Evolutionary conservation across 257 asterid genomes (phyloP).

Genomic region (Penstemon davidsonii): DNA sequence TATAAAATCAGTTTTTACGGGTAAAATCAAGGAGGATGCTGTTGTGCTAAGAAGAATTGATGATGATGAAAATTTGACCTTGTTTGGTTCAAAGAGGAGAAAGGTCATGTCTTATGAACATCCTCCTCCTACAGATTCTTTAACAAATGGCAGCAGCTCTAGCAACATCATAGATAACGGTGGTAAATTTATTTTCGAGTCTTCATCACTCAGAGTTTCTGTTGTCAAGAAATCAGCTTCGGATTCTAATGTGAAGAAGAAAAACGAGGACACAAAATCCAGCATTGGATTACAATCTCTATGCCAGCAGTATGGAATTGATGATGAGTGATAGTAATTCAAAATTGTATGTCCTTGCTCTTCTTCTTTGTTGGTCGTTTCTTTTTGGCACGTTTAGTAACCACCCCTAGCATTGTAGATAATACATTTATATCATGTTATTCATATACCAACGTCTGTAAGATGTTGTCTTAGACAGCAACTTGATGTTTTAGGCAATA

Average conservation of each 20-base stretch:
- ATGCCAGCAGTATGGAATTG: conserved; percentile 59
- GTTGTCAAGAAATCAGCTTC: conserved; percentile 45
- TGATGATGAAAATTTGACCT: conserved; percentile 46
- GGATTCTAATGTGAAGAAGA: conserved; percentile 24
- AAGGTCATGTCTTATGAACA: conserved; percentile 37
- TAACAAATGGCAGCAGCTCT: conserved; percentile 37
- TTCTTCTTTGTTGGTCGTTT: not conserved
- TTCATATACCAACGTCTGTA: too few relatives aligned
- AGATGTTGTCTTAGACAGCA: too few relatives aligned
- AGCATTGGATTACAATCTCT: conserved; percentile 48
- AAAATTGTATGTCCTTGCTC: not conserved
- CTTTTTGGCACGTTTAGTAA: too few relatives aligned
- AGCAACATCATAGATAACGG: conserved; percentile 33
- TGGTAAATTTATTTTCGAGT: conserved; percentile 34
- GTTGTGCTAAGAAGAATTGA: conserved; percentile 49
- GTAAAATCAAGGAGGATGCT: not conserved
- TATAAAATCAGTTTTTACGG: conserved; percentile 59
- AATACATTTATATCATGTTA: too few relatives aligned
- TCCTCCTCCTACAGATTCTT: conserved; percentile 43
- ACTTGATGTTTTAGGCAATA: too few relatives aligned
- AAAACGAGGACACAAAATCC: conserved; percentile 15
- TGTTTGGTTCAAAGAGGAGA: conserved; percentile 42
- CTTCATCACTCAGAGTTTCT: conserved; percentile 42
- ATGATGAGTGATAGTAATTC: conserved; percentile 37
- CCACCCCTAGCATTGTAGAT: too few relatives aligned